A percentile compares a stretch with the other conserved stretches of the same genome.
These are phyloP conservation scores for Hyphodiscus hymeniophilus DNA, from an alignment of 495 filamentous ascomycete species.

Conservation along the genomic window DNA sequence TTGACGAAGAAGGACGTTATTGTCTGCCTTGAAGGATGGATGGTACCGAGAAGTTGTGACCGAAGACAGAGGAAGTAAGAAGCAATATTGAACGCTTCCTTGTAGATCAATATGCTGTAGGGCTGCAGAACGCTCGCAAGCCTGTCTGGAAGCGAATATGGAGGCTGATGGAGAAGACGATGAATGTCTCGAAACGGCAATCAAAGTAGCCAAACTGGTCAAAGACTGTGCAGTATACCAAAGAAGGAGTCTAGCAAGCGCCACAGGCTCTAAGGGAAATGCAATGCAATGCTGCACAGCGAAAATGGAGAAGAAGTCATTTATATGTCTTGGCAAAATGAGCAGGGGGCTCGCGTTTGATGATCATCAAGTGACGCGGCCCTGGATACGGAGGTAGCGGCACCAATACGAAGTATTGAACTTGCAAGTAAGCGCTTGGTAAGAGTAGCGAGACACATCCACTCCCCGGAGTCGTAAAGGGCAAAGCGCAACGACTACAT, in stretches of 20 bases:
- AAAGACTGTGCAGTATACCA: background rate
- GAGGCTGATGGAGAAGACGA: too few relatives aligned
- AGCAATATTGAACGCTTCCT: too few relatives aligned
- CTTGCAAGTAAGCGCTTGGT: too few relatives aligned
- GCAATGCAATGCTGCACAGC: background rate
- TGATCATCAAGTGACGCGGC: conserved; percentile 18
- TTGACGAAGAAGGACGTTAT: too few relatives aligned
- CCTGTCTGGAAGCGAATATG: too few relatives aligned
- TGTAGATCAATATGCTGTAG: background rate
- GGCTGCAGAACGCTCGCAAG: too few relatives aligned
- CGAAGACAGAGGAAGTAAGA: too few relatives aligned
- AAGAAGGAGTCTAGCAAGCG: background rate
- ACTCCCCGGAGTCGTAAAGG: background rate
- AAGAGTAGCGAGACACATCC: background rate
- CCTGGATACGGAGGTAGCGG: too few relatives aligned
- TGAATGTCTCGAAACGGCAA: background rate
- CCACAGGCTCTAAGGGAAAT: background rate
- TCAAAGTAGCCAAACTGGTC: background rate
- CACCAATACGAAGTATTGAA: too few relatives aligned
- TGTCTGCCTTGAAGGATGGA: too few relatives aligned
- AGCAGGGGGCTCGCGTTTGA: background rate
- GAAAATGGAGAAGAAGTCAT: background rate
- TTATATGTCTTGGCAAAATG: conserved; percentile 13
- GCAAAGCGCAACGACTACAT: too few relatives aligned
- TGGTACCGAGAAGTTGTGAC: too few relatives aligned